A percentile compares a stretch with the other conserved stretches of the same genome.
phyloP scores from a whole-genome alignment of 768 basidiomycete genomes.

The Collybiopsis confluens region DNA sequence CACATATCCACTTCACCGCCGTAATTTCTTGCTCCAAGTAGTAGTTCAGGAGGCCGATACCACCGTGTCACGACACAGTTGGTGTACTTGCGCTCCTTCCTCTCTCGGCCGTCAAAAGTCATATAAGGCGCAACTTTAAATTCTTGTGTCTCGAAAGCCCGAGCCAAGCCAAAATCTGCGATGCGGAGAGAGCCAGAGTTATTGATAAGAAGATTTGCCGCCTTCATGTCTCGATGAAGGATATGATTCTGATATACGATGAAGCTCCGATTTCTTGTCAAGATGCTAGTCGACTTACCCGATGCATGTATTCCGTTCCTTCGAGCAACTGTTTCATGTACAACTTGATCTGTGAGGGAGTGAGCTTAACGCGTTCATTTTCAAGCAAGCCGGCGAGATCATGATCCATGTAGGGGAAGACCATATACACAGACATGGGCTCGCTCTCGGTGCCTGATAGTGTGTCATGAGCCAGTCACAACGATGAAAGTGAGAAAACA shows the following conservation, averaged over 20 bases:
- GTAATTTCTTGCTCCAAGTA: slow-evolving; percentile 86
- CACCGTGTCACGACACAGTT: slow-evolving; percentile 94
- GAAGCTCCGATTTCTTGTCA: slow-evolving; percentile 3
- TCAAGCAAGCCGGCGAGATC: slow-evolving; percentile 93
- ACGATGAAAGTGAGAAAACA: slow-evolving; percentile 19
- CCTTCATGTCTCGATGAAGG: slow-evolving; percentile 98
- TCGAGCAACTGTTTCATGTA: slow-evolving; percentile 97
- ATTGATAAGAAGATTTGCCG: slow-evolving; percentile 92
- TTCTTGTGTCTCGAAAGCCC: slow-evolving; percentile 58
- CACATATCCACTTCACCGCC: slow-evolving; percentile 96
- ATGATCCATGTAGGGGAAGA: slow-evolving; percentile 99
- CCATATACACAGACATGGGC: slow-evolving; percentile 91
- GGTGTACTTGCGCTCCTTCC: slow-evolving; percentile 72
- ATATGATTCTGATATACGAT: slow-evolving; percentile 73
- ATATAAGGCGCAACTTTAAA: neutral
- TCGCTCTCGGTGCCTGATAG: slow-evolving; percentile 58
- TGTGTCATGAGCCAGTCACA: neutral
- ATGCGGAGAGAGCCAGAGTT: slow-evolving; percentile 80
- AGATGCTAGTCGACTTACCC: slow-evolving; percentile 46
- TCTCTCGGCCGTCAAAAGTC: slow-evolving; percentile 13
- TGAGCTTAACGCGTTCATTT: slow-evolving; percentile 82
- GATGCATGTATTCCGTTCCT: slow-evolving; percentile 94
- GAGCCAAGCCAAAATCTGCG: slow-evolving; percentile 95
- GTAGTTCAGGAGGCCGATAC: slow-evolving; percentile 91
- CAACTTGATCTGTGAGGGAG: slow-evolving; percentile 85